A percentile compares a stretch with the other conserved stretches of the same genome.
Conservation (phyloP, 495 filamentous ascomycete species). For the Lasiosphaeria ovina region DNA sequence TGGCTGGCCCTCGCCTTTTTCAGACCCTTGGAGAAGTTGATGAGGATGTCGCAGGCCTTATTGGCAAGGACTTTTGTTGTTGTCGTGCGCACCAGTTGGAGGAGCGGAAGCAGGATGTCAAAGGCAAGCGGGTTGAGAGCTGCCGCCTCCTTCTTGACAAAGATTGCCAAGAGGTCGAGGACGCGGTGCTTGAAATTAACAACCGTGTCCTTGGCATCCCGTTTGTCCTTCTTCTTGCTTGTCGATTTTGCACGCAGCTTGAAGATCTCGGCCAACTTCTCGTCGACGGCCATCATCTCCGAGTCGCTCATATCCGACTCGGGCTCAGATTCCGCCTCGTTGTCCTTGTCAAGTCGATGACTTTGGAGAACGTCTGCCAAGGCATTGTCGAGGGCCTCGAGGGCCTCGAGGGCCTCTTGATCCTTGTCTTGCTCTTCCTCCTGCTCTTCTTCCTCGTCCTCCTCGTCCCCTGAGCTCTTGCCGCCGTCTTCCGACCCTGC, state of each 20-base stretch:
- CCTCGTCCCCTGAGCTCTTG: slow-evolving; percentile 44
- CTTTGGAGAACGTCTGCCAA: slow-evolving; percentile 71
- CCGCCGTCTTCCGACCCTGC: slow-evolving; percentile 46
- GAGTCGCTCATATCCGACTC: slow-evolving; percentile 86
- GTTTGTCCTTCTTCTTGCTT: slow-evolving; percentile 74
- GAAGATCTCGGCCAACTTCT: slow-evolving; percentile 79
- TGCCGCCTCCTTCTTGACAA: slow-evolving; percentile 72
- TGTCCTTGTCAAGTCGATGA: slow-evolving; percentile 54
- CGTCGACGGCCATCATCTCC: slow-evolving; percentile 89
- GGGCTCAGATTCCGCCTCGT: slow-evolving; percentile 47
- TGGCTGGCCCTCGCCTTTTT: slow-evolving; percentile 50
- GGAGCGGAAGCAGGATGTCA: slow-evolving; percentile 61
- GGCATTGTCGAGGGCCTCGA: slow-evolving; percentile 74
- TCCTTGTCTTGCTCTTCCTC: slow-evolving; percentile 37
- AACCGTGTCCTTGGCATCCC: slow-evolving; percentile 83
- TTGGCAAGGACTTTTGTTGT: slow-evolving; percentile 69
- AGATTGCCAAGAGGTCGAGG: slow-evolving; percentile 82
- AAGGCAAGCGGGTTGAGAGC: slow-evolving; percentile 62
- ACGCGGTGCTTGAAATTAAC: slow-evolving; percentile 93
- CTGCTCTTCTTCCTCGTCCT: slow-evolving; percentile 32
- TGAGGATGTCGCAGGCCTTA: slow-evolving; percentile 67
- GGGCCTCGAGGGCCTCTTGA: slow-evolving; percentile 51
- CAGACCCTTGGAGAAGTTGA: slow-evolving; percentile 65
- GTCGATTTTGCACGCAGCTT: slow-evolving; percentile 57
- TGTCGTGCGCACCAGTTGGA: slow-evolving; percentile 50